These are phyloP conservation scores for Dactylellina cionopaga DNA, from an alignment of 2,329 filamentous ascomycete genomes.

Conservation along the genomic window DNA sequence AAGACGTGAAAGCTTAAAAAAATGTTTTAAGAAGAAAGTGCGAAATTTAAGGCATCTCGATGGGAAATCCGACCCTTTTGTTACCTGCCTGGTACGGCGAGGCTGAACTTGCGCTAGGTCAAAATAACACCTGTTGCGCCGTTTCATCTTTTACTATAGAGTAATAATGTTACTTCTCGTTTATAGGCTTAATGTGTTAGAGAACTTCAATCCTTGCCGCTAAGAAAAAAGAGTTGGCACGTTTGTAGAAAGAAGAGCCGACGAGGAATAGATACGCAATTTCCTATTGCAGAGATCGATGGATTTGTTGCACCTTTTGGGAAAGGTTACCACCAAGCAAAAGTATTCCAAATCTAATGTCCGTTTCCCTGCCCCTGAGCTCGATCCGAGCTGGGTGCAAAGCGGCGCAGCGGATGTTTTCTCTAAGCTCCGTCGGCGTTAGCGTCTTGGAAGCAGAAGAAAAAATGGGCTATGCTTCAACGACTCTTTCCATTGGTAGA, in stretches of 20 bases:
- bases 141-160: conserved; percentile 25
- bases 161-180: conserved; percentile 21
- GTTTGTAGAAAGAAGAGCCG: conserved; percentile 30
- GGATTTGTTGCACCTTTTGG: conserved; percentile 45
- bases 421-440: not conserved
- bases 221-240: conserved; percentile 2
- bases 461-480: no score
- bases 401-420: not conserved
- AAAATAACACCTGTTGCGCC: conserved; percentile 6
- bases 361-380: conserved; percentile 30
- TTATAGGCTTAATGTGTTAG: conserved; percentile 18
- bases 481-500: not conserved
- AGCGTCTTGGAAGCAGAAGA: no score
- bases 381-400: no score
- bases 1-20: not conserved
- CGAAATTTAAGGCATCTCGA: conserved; percentile 21
- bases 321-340: conserved; percentile 15
- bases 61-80: conserved; percentile 30
- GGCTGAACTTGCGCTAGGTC: conserved; percentile 27
- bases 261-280: conserved; percentile 27
- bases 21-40: conserved; percentile 6
- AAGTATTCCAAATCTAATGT: conserved; percentile 48
- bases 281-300: conserved; percentile 32
- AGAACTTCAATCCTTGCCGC: not conserved
- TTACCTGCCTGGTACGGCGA: conserved; percentile 7